These are phyloP conservation scores for Boletus reticuloceps DNA, from an alignment of 768 basidiomycete genomes.

Conservation along the genomic window DNA sequence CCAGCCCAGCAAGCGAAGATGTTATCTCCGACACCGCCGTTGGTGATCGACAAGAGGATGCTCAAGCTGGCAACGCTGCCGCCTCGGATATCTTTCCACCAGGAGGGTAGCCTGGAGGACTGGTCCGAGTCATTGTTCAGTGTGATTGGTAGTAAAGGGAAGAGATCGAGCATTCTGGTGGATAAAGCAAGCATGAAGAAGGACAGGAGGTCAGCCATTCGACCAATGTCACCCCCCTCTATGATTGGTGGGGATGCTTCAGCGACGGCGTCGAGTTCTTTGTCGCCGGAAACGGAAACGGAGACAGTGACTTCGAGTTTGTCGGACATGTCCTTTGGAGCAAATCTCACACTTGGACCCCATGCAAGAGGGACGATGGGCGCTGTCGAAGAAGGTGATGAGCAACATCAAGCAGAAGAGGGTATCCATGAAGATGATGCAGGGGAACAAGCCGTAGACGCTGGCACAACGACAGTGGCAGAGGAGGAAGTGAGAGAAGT, in stretches of 20 bases:
- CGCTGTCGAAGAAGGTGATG: constrained; percentile 10
- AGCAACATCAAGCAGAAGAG: constrained; percentile 5
- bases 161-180: constrained; percentile 10
- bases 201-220: constrained; percentile 19
- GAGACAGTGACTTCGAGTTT: constrained; percentile 8
- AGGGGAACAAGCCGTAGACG: not conserved
- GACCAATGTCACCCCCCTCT: constrained; percentile 7
- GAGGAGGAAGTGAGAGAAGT: not conserved
- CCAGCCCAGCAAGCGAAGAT: constrained; percentile 3
- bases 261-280: constrained; percentile 1
- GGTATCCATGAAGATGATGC: not conserved
- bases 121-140: constrained; percentile 57
- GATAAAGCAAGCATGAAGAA: constrained; percentile 5
- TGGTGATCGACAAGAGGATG: constrained; percentile 29
- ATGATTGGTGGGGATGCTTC: not conserved
- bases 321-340: constrained; percentile 19
- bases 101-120: constrained; percentile 44
- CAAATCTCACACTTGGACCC: constrained; percentile 17
- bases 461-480: not conserved
- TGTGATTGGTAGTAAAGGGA: constrained; percentile 40
- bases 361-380: constrained; percentile 3
- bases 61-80: constrained; percentile 30
- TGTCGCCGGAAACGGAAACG: not conserved
- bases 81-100: constrained; percentile 56
- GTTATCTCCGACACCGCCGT: constrained; percentile 27